A percentile compares a stretch with the other conserved stretches of the same genome.
phyloP scores from a whole-genome alignment of 805 yeast species.

The Wickerhamiella occidentalis region DNA sequence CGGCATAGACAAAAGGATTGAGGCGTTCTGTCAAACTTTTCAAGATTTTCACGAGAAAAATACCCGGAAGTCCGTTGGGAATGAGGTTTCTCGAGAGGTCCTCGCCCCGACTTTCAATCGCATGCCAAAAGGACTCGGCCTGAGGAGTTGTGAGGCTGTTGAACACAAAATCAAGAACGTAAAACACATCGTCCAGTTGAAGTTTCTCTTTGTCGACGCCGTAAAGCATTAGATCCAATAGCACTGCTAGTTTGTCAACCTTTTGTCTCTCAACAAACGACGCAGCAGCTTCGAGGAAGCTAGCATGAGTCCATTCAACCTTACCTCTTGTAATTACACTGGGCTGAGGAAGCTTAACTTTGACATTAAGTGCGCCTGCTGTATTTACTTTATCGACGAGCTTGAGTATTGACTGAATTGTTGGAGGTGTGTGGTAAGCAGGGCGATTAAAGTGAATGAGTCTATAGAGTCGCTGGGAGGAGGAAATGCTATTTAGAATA shows the following conservation, averaged over 20 bases:
- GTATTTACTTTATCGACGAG: not conserved
- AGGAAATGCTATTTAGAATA: no score
- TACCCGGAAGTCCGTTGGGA: not conserved
- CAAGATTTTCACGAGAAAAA: not conserved
- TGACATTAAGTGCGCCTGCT: not conserved
- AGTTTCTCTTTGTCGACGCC: not conserved
- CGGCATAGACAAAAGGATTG: not conserved
- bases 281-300: not conserved
- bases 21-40: not conserved
- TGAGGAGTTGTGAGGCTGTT: not conserved
- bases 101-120: not conserved
- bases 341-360: constrained; percentile 1
- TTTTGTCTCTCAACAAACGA: not conserved
- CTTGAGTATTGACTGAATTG: constrained; percentile 3
- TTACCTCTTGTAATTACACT: not conserved
- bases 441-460: no score
- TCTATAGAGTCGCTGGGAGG: no score
- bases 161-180: not conserved
- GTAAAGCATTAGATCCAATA: not conserved
- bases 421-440: not conserved
- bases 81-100: not conserved
- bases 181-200: not conserved
- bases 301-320: not conserved
- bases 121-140: not conserved
- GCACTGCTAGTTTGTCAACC: not conserved